Evolutionary conservation across 2,329 filamentous ascomycete species (phyloP), one percentile per base, ranked within the genome.

Genomic region (Nemania serpens): DNA sequence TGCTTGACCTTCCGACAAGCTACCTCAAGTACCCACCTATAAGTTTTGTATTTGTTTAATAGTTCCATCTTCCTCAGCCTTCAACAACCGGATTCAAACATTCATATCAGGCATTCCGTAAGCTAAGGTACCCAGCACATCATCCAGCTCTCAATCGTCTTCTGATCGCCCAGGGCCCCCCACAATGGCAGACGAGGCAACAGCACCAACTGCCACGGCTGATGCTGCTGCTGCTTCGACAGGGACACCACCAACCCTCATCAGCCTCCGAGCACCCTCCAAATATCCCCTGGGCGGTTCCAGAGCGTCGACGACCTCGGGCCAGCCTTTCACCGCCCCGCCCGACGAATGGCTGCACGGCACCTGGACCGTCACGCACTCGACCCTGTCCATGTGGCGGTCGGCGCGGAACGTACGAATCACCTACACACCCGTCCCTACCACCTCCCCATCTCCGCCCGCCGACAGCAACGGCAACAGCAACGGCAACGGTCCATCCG

Each of bases 351-450:
- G 84, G 82, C 83, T 92, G 47, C 76, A 81, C 54, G 80, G 87
- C 62, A 90, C 85, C 61, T 93, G 90, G 90, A 78, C 84, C 68
- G 88, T 93, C 58, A 91, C 89, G 11, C 88, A 92, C 77, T 90
- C 87, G 4, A 91, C 89, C 5, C 84, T 93, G 11, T 78, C 84
- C 64, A 93, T 95, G 89, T 96, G 91, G 91, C 87, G 87, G 68
- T 83, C 84, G 48, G 88, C 90, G 55, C 88, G 87, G 73, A 95
- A 95, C 76, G 91, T 96, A 13, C 83, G 84, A 69, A 94, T 96
- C 73, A 89, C 86, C 36, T 96, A 96, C 80, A 84, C 77, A 12
- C 65, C 67, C 39, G 41, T 17, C 39, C 39, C 62, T n/a, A n/a
- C 47, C 12, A 11, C 45, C 18, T 29, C 25, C 17, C 54, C n/a